These are phyloP conservation scores for Hericium erinaceus DNA, from an alignment of 768 basidiomycete genomes.

Conservation along the genomic window DNA sequence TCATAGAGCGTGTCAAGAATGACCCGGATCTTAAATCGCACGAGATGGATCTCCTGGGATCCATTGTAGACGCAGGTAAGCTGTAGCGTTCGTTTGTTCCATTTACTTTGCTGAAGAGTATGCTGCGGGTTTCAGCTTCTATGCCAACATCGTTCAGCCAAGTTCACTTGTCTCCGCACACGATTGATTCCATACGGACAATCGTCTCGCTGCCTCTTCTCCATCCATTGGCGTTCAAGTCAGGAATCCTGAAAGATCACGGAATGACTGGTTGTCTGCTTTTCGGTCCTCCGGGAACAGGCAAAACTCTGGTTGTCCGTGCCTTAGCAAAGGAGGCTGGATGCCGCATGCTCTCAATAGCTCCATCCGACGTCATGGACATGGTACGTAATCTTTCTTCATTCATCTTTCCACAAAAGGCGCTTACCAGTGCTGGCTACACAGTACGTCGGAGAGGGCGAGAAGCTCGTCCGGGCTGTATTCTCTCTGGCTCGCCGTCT, in stretches of 20 bases:
- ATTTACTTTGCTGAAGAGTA: neutral
- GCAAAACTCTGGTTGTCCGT: constrained; percentile 83
- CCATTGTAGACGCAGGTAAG: constrained; percentile 78
- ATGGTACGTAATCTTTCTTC: constrained; percentile 48
- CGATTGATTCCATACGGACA: constrained; percentile 86
- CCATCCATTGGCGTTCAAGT: constrained; percentile 78
- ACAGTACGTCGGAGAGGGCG: constrained; percentile 83
- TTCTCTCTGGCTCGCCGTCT: constrained; percentile 80
- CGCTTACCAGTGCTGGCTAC: constrained; percentile 1
- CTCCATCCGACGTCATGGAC: constrained; percentile 93
- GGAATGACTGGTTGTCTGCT: constrained; percentile 85
- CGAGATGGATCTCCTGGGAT: constrained; percentile 71
- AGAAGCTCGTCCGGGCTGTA: constrained; percentile 82
- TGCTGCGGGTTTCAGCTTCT: constrained; percentile 32
- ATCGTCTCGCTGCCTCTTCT: constrained; percentile 85
- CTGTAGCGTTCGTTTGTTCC: constrained; percentile 1
- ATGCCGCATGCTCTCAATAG: constrained; percentile 84
- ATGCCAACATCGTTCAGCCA: constrained; percentile 81
- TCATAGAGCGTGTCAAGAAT: constrained; percentile 63
- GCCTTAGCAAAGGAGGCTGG: constrained; percentile 92
- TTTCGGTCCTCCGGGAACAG: constrained; percentile 90
- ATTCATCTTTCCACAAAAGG: neutral
- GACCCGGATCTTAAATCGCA: constrained; percentile 72
- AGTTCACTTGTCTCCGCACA: constrained; percentile 81
- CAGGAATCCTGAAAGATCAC: constrained; percentile 86